Evolutionary conservation across 805 yeast genomes (phyloP).

Genomic region (Blastobotrys americana): DNA sequence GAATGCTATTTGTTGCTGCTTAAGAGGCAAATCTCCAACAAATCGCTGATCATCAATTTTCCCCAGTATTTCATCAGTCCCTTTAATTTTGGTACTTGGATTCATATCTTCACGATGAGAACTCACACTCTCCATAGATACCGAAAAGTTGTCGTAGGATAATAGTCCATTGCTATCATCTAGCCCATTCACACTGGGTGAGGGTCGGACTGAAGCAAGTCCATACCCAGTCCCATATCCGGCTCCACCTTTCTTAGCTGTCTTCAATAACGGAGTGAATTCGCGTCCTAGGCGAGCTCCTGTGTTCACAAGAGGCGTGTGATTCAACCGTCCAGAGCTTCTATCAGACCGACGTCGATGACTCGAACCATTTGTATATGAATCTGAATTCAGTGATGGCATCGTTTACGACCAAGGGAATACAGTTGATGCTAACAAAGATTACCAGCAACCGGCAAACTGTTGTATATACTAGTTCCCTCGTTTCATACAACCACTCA

Average conservation of each 20-base stretch:
- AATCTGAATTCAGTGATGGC: too few species aligned
- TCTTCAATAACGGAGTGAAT: neutral
- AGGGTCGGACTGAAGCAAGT: neutral
- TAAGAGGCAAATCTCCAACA: conserved; percentile 16
- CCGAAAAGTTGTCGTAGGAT: conserved; percentile 4
- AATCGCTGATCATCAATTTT: conserved; percentile 5
- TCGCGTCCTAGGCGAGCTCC: too few species aligned
- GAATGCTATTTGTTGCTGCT: conserved; percentile 18
- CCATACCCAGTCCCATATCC: neutral
- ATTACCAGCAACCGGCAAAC: too few species aligned
- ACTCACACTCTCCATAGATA: conserved; percentile 13
- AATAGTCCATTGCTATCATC: neutral
- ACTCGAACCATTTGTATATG: too few species aligned
- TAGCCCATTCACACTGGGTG: neutral
- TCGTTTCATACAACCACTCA: too few species aligned
- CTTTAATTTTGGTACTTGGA: neutral
- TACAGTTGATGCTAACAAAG: too few species aligned
- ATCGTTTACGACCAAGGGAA: too few species aligned
- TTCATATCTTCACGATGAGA: conserved; percentile 1
- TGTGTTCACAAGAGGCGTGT: too few species aligned
- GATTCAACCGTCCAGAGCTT: too few species aligned
- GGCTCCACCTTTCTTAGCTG: neutral
- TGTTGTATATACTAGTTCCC: too few species aligned
- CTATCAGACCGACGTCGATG: too few species aligned
- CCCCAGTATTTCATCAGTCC: conserved; percentile 3